A percentile compares a stretch with the other conserved stretches of the same genome.
Conservation (phyloP, 2,329 filamentous ascomycete species). For the Beauveria medogensis region DNA sequence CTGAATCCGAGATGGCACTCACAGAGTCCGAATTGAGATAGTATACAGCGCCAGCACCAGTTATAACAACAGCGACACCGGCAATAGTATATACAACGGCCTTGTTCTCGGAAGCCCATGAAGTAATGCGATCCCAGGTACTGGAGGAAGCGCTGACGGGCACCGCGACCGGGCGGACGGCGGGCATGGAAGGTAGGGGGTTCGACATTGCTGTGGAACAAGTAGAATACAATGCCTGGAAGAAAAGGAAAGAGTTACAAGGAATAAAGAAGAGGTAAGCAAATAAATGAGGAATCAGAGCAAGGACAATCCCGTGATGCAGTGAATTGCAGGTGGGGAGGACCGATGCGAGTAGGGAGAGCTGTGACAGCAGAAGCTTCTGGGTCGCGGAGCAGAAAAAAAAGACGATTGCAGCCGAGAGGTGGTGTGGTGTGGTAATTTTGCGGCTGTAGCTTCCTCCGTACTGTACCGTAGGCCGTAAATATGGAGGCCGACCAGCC, state of each 20-base stretch:
- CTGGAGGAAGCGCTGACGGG: conserved; percentile 54
- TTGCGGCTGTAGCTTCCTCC: conserved; percentile 1
- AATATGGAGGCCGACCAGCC: not conserved
- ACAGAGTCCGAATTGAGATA: conserved; percentile 63
- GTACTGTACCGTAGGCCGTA: too few species aligned
- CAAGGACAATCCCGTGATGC: conserved; percentile 9
- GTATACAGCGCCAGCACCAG: conserved; percentile 86
- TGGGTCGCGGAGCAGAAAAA: conserved; percentile 10
- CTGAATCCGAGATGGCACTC: conserved; percentile 20
- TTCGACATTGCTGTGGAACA: conserved; percentile 30
- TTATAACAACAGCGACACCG: conserved; percentile 85
- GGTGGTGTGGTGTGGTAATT: conserved; percentile 2
- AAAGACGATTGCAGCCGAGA: not conserved
- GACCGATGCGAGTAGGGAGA: conserved; percentile 7
- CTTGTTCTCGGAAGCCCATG: conserved; percentile 94
- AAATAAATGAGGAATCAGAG: not conserved
- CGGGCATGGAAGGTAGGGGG: conserved; percentile 41
- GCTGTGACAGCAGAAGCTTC: conserved; percentile 8
- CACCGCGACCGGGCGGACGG: conserved; percentile 33
- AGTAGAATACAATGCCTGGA: conserved; percentile 14
- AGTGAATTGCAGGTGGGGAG: conserved; percentile 1
- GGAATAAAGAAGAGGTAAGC: conserved; percentile 12
- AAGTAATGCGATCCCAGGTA: conserved; percentile 82
- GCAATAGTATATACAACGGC: conserved; percentile 92
- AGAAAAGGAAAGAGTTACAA: conserved; percentile 17